Conservation (phyloP, 768 basidiomycete species). For the Rhizopogon salebrosus region DNA sequence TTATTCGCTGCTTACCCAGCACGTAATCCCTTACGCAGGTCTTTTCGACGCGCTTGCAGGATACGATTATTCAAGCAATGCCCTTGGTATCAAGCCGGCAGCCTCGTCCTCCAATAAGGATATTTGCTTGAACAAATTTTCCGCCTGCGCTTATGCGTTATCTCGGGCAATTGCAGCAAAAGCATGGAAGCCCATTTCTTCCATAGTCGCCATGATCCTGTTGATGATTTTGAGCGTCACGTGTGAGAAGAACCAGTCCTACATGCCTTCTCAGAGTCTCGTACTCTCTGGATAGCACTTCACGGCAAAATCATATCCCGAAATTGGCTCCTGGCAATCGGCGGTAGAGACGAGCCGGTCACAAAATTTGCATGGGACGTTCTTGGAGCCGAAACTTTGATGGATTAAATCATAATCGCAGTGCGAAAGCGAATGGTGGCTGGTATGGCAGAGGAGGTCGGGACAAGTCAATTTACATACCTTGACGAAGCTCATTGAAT, state of each 20-base stretch:
- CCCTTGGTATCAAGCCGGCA: constrained; percentile 47
- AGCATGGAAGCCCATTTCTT: constrained; percentile 5
- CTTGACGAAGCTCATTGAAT: constrained; percentile 24
- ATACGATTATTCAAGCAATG: constrained; percentile 56
- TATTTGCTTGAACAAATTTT: constrained; percentile 66
- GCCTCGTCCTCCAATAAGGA: constrained; percentile 60
- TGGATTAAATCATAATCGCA: constrained; percentile 29
- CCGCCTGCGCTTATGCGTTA: constrained; percentile 54
- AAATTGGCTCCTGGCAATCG: constrained; percentile 36
- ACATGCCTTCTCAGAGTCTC: constrained; percentile 5
- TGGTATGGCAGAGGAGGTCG: constrained; percentile 27
- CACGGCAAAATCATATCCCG: constrained; percentile 25
- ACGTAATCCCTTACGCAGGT: constrained; percentile 58
- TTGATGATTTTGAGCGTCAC: constrained; percentile 7
- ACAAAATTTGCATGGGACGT: constrained; percentile 35
- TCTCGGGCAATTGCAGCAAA: constrained; percentile 41
- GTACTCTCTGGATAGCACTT: constrained; percentile 24
- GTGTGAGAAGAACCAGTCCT: constrained; percentile 10
- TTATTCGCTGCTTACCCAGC: constrained; percentile 38
- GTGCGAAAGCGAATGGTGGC: constrained; percentile 17
- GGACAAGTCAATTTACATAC: constrained; percentile 18
- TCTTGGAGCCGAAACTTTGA: constrained; percentile 29
- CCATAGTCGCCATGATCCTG: constrained; percentile 11
- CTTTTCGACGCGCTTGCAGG: constrained; percentile 63
- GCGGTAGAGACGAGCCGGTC: constrained; percentile 39